Base-by-base conservation (phyloP, 176 grass and related monocot genomes). In the Carex scoparia region DNA sequence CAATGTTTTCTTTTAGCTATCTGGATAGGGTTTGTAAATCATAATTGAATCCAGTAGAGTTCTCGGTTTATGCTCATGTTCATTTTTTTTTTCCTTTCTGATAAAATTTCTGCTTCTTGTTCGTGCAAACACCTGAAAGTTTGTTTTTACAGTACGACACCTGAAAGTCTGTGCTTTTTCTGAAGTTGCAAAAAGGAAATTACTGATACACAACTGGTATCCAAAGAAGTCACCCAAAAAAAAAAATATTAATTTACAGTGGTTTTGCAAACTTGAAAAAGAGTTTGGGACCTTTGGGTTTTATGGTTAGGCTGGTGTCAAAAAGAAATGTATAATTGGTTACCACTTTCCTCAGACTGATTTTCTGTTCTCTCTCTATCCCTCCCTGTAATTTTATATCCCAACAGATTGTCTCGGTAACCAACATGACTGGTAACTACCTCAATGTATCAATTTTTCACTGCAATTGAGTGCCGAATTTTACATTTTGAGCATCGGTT, bases 91-190 rank as follows among this genome's bases (percentile, higher is more conserved):
- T 4, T 9, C 1, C 3, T 46, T 46, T 18, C 7, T 44, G 48
- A 73, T 76, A 9, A 54, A 54, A 30, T 75, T 77, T 54, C 48
- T 56, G 3, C 49, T 55, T 56, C 49, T 5, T 77, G 46, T 75
- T 75, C 48, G 53, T 30, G 13, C 51, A 3, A 48, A 51, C 49
- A 76, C 49, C 48, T 53, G n/a, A 76, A 15, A 54, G 10, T 15
- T 76, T 72, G 69, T 70, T 27, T 74, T 74, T 30, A 53, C 15
- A 55, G 44, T 76, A 75, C 10, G 27, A 75, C 11, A 75, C 71
- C 71, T 76, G 23, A 51, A 76, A 55, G 1, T n/a, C 16, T 60
- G 8, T 51, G 46, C 16, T 59, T 59, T 28, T 28, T 76, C 42
- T 76, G 9, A 46, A 74, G 18, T 28, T 75, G 19, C 42, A 53